These are phyloP conservation scores for Neoarthrinium moseri DNA, from an alignment of 2,329 filamentous ascomycete species.

Conservation along the genomic window DNA sequence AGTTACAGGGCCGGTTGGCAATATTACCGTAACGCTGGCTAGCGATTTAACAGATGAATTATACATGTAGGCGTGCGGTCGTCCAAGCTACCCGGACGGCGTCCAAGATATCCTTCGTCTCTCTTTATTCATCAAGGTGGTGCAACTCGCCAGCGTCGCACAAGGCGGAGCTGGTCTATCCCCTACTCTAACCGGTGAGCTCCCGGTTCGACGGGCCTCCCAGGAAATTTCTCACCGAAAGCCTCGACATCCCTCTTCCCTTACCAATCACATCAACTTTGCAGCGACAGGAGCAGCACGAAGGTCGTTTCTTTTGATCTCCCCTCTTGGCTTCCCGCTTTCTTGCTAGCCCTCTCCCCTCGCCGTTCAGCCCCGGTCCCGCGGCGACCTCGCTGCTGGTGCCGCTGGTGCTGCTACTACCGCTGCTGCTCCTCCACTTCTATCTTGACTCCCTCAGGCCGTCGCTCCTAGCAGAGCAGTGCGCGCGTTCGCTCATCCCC, in stretches of 20 bases:
- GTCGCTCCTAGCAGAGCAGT: not conserved
- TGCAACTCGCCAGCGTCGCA: constrained; percentile 6
- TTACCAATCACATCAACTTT: constrained; percentile 9
- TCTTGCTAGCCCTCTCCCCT: constrained; percentile 1
- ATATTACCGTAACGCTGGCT: constrained; percentile 2
- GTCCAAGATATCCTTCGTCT: not conserved
- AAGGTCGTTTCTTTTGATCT: constrained; percentile 4
- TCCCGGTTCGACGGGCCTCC: constrained; percentile 2
- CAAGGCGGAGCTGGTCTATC: constrained; percentile 6
- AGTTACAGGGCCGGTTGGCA: constrained; percentile 1
- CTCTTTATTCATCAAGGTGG: constrained; percentile 8
- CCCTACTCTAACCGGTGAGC: constrained; percentile 9
- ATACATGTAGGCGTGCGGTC: constrained; percentile 4
- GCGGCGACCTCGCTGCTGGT: not conserved
- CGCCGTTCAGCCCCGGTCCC: constrained; percentile 7
- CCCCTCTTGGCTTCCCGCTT: constrained; percentile 10
- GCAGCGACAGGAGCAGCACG: constrained; percentile 3
- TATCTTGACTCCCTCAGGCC: constrained; percentile 6
- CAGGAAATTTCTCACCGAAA: constrained; percentile 10
- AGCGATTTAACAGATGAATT: constrained; percentile 8
- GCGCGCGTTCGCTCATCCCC: not conserved
- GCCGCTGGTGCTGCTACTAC: not conserved
- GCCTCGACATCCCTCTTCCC: constrained; percentile 1
- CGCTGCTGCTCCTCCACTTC: not conserved
- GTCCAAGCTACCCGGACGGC: not conserved